These are phyloP conservation scores for Trichoderma atrobrunneum DNA, from an alignment of 2,329 filamentous ascomycete genomes.

Conservation along the genomic window DNA sequence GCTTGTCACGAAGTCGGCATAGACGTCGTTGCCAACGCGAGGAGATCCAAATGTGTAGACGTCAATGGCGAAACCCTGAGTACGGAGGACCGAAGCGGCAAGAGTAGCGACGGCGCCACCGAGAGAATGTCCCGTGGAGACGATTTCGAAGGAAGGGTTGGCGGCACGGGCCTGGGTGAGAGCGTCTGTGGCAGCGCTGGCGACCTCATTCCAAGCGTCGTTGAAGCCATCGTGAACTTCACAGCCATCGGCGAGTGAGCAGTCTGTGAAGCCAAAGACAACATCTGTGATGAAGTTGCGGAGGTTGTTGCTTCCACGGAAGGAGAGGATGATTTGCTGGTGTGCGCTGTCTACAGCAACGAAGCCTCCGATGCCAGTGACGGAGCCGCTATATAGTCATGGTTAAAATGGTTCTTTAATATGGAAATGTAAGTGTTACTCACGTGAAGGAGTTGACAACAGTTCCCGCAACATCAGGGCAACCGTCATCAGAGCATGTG, in stretches of 20 bases:
- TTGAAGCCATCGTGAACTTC: conserved; percentile 57
- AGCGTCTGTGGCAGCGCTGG: conserved; percentile 39
- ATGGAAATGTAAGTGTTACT: conserved; percentile 11
- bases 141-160: conserved; percentile 52
- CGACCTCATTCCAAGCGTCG: conserved; percentile 56
- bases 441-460: conserved; percentile 44
- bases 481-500: conserved; percentile 43
- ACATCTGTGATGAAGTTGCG: conserved; percentile 62
- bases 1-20: conserved; percentile 52
- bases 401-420: not conserved
- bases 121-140: conserved; percentile 67
- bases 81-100: conserved; percentile 55
- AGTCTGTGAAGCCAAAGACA: conserved; percentile 32
- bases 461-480: conserved; percentile 44
- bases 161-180: conserved; percentile 43
- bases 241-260: conserved; percentile 42
- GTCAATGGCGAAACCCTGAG: conserved; percentile 45
- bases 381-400: conserved; percentile 34
- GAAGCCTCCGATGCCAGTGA: conserved; percentile 49
- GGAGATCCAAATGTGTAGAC: conserved; percentile 67
- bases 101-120: conserved; percentile 64
- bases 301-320: conserved; percentile 57
- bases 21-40: conserved; percentile 57
- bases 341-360: conserved; percentile 49
- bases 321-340: conserved; percentile 56